Evolutionary conservation across 805 yeast genomes (phyloP).

Genomic region (Ogataea methylovora): DNA sequence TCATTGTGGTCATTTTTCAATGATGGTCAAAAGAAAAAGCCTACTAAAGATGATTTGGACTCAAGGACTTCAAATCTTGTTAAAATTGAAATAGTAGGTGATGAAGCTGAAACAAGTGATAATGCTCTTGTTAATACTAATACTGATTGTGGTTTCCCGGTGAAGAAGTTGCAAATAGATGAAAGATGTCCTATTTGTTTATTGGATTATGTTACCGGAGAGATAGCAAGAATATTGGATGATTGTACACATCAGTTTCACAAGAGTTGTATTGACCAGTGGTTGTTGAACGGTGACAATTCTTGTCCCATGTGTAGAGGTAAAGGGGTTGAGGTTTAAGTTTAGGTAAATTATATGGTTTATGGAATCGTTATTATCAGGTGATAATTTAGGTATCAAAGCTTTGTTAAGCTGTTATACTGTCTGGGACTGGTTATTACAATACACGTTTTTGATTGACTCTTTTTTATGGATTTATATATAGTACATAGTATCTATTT

Average conservation of each 20-base stretch:
- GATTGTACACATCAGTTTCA: conserved; percentile 48
- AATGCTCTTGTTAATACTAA: neutral
- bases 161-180: conserved; percentile 7
- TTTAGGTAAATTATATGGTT: no score
- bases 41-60: conserved; percentile 10
- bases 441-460: no score
- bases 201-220: conserved; percentile 37
- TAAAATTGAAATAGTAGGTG: conserved; percentile 6
- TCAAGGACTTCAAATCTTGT: conserved; percentile 10
- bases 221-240: conserved; percentile 35
- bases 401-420: no score
- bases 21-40: conserved; percentile 4
- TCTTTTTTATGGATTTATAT: no score
- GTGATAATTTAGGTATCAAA: no score
- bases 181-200: conserved; percentile 49
- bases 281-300: conserved; percentile 46
- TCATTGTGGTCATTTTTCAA: conserved; percentile 14
- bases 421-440: no score
- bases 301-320: conserved; percentile 53
- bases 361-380: no score
- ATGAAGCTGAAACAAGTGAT: conserved; percentile 6
- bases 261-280: conserved; percentile 47
- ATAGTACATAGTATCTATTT: no score
- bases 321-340: conserved; percentile 25
- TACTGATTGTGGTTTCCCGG: neutral